A percentile compares a stretch with the other conserved stretches of the same genome.
Evolutionary conservation across 176 grass and related monocot species (phyloP).

Genomic region (Lolium rigidum): DNA sequence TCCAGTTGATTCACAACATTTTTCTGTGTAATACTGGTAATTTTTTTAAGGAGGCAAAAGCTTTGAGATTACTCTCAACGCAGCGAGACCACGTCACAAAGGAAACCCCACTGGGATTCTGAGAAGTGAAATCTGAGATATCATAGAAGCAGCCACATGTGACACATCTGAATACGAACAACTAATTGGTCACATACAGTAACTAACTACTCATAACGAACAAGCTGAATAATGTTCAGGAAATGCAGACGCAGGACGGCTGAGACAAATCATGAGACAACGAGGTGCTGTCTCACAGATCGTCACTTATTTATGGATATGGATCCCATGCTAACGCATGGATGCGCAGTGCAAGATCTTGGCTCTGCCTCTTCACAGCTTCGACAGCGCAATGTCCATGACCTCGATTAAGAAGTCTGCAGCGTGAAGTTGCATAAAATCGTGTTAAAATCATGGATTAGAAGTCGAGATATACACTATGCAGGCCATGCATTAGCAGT

Average conservation of each 20-base stretch:
- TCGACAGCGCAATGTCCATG: constrained; percentile 79
- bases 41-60: too few relatives aligned
- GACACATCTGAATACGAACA: constrained; percentile 5
- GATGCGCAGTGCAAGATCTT: constrained; percentile 14
- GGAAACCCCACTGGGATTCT: not conserved
- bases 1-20: not conserved
- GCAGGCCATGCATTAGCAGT: not conserved
- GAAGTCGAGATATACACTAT: not conserved
- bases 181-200: not conserved
- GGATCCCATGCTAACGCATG: constrained; percentile 11
- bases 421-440: not conserved
- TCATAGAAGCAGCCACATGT: not conserved
- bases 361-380: constrained; percentile 64
- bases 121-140: constrained; percentile 20
- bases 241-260: not conserved
- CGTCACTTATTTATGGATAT: constrained; percentile 56
- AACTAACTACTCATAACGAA: not conserved
- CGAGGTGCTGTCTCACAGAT: constrained; percentile 77
- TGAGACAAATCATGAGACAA: constrained; percentile 59
- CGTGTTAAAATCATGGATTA: not conserved
- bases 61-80: too few relatives aligned
- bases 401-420: constrained; percentile 81
- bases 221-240: not conserved
- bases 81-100: too few relatives aligned
- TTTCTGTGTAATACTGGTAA: not conserved